Conservation (phyloP, 2,329 filamentous ascomycete genomes). For the Trichoderma sp. region DNA sequence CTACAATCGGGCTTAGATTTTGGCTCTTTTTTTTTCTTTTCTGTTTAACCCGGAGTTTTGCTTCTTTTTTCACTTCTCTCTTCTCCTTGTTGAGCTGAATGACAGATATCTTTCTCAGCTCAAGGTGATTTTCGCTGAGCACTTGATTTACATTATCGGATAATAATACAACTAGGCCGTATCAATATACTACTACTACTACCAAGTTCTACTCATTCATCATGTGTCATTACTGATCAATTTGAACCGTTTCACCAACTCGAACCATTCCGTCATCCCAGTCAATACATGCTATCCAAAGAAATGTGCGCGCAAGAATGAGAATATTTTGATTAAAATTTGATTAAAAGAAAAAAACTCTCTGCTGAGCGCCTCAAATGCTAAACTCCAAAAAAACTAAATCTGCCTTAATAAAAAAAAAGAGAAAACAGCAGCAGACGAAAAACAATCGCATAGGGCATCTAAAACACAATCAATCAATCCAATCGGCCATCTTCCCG, state of each 20-base stretch:
- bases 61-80: background rate
- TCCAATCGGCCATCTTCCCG: conserved; percentile 13
- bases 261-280: background rate
- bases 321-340: conserved; percentile 22
- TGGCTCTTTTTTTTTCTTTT: background rate
- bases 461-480: conserved; percentile 21
- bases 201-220: background rate
- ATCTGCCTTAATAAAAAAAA: conserved; percentile 7
- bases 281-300: background rate
- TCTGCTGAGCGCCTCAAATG: conserved; percentile 26
- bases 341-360: conserved; percentile 1
- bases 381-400: conserved; percentile 24
- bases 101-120: background rate
- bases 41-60: background rate
- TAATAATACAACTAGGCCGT: background rate
- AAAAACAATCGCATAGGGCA: background rate
- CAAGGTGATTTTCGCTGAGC: background rate
- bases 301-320: background rate
- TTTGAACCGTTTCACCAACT: no score
- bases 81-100: background rate
- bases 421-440: background rate
- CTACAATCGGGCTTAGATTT: conserved; percentile 11
- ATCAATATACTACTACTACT: background rate
- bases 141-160: background rate
- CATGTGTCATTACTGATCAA: background rate